These are phyloP conservation scores for Naematelia encephala DNA, from an alignment of 768 basidiomycete species.

Conservation along the genomic window DNA sequence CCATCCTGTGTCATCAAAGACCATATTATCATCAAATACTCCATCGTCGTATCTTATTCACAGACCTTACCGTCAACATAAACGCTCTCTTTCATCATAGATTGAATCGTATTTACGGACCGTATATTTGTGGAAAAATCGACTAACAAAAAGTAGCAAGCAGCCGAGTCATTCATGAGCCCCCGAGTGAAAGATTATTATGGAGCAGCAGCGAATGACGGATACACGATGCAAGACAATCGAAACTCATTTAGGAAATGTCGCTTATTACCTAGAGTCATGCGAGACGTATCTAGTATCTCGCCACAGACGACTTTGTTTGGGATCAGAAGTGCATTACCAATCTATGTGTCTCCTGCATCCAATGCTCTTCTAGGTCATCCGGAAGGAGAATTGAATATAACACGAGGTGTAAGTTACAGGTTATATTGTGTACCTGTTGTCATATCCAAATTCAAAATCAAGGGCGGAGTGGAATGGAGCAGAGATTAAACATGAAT, in stretches of 20 bases:
- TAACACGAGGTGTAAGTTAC: conserved; percentile 42
- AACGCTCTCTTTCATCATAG: background rate
- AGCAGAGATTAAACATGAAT: background rate
- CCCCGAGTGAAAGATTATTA: conserved; percentile 32
- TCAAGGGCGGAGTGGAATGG: too few relatives aligned
- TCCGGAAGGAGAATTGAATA: conserved; percentile 61
- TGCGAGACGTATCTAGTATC: conserved; percentile 46
- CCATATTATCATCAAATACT: too few relatives aligned
- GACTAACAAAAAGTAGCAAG: conserved; percentile 17
- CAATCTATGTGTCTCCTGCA: conserved; percentile 53
- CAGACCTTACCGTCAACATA: too few relatives aligned
- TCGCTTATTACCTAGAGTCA: conserved; percentile 47
- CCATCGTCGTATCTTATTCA: background rate
- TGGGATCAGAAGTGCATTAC: conserved; percentile 46
- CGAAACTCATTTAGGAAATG: conserved; percentile 36
- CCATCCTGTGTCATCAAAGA: too few relatives aligned
- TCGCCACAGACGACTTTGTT: conserved; percentile 48
- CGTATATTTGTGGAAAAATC: too few relatives aligned
- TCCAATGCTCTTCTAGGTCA: conserved; percentile 65
- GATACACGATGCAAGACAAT: conserved; percentile 29
- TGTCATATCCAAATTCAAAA: background rate
- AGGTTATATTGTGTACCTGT: too few relatives aligned
- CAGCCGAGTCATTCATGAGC: conserved; percentile 31
- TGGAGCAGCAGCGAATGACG: conserved; percentile 23
- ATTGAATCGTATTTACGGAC: background rate